Evolutionary conservation across 1,139 yeast species (phyloP), one percentile per base, ranked within the genome.

Genomic region (Nakaseomyces delphensis): DNA sequence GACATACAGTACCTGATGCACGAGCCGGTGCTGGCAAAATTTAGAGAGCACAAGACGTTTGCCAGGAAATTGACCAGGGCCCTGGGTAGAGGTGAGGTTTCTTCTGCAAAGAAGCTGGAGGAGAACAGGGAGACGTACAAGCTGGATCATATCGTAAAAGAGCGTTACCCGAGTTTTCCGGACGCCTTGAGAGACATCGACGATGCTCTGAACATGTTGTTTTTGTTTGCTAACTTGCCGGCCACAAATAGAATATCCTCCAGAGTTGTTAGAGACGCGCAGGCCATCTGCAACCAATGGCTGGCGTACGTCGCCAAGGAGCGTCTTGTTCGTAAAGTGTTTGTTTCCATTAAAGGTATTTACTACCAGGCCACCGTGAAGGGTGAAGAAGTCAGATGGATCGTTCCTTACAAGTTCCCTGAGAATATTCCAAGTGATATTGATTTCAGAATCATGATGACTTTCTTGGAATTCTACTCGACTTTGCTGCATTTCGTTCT

Each of bases 331-430:
- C 79, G 81, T 55, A 91, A 91, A 63, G 96, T 89, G 8, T 91
- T 91, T 67, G 96, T 91, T 29, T 84, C 96, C 43, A 91, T 91
- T 61, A 91, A 93, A 66, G 99, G 99, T 67, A 94, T 89, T 19
- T 91, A 91, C 66, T 93, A 91, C 62, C 89, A 89, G 64, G 97
- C 96, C 31, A 76, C 65, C 48, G 79, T 91, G 38, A 79, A 76
- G 62, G 98, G 98, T 48, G 96, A 89, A 64, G 95, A 85, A 53
- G 73, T 91, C 41, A 77, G 93, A 68, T 91, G 98, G 98, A 75
- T 91, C 50, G 95, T 86, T 40, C 99, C 99, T 21, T 91, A 82
- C 74, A 89, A 87, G 64, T 91, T 89, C 69, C 96, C 98, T 18
- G 95, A 91, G 62, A 83, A 84, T 63, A 83, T 91, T 55, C 98